Evolutionary conservation across 257 asterid species (phyloP), one percentile per base, ranked within the genome.

Genomic region (Lavandula angustifolia): DNA sequence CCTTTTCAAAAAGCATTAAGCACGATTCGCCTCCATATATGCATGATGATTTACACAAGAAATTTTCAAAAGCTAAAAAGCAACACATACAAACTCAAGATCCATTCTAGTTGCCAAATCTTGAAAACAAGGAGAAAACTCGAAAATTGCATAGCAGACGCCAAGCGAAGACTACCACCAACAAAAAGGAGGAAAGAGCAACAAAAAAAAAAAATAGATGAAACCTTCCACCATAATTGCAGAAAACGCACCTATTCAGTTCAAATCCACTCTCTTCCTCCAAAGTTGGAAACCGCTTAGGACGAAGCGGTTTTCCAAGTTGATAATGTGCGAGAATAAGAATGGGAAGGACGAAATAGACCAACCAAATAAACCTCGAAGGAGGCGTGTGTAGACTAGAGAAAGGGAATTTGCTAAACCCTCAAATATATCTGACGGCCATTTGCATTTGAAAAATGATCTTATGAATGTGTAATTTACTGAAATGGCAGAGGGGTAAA

Each of bases 241-340:
- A 37, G 38, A 56, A 56, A 62, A 27, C 74, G 51, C 61, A 75
- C 76, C 79, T 69, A 14, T 8, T n/a, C 22, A 22, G 54, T 43
- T 22, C 31, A 41, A 38, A 12, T 12, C 40, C 1, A 18, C 12
- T 16, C 44, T 16, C 44, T 41, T 44, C 43, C 14, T 13, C 27
- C 22, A 13, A 42, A 10, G 18, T 27, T 0, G 71, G 47, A 81
- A 81, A 63, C 78, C 80, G 84, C 79, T 18, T 4, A 32, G 9
- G 38, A 43, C 37, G 59, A 27, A 62, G 58, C 65, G 75, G 81
- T 68, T 74, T 76, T 70, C 55, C 78, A 78, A 66, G 29, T 35
- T 34, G 67, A 55, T 33, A 35, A 13, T 41, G 48, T 8, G 53
- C 7, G 48, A 16, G 33, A 29, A 42, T 40, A 66, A 27, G 13